Base-by-base conservation (phyloP, 1,284 basidiomycete species). In the Meira nashicola region DNA sequence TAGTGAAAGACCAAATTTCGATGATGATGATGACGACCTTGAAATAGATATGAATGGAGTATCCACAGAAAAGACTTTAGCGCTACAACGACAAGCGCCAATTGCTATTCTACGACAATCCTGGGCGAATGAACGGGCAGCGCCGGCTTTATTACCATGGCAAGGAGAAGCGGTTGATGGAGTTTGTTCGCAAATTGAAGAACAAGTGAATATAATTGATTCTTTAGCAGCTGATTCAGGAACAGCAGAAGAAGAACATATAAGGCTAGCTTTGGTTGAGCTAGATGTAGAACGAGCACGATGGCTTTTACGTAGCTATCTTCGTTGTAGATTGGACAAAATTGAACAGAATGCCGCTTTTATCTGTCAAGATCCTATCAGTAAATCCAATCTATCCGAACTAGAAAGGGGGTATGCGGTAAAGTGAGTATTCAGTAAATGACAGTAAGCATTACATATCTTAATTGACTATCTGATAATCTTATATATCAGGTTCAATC, bases 241-340 rank as follows among this genome's bases (percentile, higher is more conserved):
- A 28, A 59, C 58, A 14, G 48, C 52, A n/a, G 75, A 77, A 14
- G 76, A 78, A 46, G 76, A 78, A 44, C 70, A 71, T 43, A 50
- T 78, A 25, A 67, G 76, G 0, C 62, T 78, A 21, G 68, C 65
- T 44, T 54, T 77, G n/a, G 76, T 78, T 15, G 67, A 69, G 54
- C 64, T 78, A 11, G 76, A 78, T 65, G 57, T 76, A 23, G 76
- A 78, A 51, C 54, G 76, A 5, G 62, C 65, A 21, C 67, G 67
- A 15, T 78, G 74, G 74, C 58, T 78, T 15, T 46, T 78, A 14
- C 65, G 68, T 28, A 62, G 66, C 39, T 69, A 71, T 37, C 50
- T 77, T 19, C 58, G 75, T 3, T 44, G 58, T 1, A 58, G 76
- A 6, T 55, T 77, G 23, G 63, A 62, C 25, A 70, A 70, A 58